Evolutionary conservation across 768 basidiomycete genomes (phyloP).

Genomic region (Dictyophora rubrovolvata): DNA sequence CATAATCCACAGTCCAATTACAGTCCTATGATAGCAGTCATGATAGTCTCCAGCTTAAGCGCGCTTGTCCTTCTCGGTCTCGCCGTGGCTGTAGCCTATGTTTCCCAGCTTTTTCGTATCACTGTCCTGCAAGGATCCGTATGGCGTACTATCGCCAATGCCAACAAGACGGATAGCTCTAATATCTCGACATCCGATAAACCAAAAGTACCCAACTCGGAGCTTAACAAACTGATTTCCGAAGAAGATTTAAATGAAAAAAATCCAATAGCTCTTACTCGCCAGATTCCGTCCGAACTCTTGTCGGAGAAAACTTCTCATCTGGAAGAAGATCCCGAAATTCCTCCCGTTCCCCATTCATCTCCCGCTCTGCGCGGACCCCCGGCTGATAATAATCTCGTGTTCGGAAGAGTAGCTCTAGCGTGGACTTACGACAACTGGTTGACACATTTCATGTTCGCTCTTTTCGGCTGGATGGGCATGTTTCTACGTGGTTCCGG

Average conservation of each 20-base stretch:
- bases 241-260: not conserved
- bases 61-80: conserved; percentile 6
- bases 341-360: not conserved
- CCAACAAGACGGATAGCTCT: not conserved
- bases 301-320: not conserved
- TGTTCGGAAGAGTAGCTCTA: not conserved
- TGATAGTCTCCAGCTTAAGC: conserved; percentile 1
- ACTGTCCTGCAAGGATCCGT: not conserved
- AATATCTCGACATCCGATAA: not conserved
- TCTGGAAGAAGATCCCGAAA: not conserved
- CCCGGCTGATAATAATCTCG: not conserved
- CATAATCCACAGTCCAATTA: not conserved
- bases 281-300: not conserved
- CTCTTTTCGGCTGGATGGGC: conserved; percentile 8
- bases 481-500: not conserved
- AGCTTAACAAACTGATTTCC: not conserved
- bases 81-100: not conserved
- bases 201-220: not conserved
- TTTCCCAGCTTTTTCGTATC: not conserved
- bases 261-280: not conserved
- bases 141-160: not conserved
- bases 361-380: not conserved
- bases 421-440: conserved; percentile 9
- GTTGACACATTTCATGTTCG: conserved; percentile 8
- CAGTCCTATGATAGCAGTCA: conserved; percentile 3